phyloP scores from a whole-genome alignment of 257 asterid species.

The Capsicum baccatum region DNA sequence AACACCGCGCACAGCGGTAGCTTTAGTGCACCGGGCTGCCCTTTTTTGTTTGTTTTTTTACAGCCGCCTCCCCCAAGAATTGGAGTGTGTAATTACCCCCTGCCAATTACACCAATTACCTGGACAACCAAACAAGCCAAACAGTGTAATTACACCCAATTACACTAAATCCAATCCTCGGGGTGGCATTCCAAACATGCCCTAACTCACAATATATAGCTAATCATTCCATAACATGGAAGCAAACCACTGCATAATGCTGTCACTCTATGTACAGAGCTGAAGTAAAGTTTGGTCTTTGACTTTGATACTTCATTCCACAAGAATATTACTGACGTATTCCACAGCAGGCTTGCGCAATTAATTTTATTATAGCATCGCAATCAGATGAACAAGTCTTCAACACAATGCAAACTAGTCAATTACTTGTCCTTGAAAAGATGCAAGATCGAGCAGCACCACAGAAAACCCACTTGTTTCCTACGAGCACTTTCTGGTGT shows the following conservation, averaged over 20 bases:
- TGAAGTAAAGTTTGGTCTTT: constrained; percentile 4
- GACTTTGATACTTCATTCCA: constrained; percentile 20
- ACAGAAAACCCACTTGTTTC: background rate
- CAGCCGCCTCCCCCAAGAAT: no score
- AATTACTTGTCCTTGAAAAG: constrained; percentile 19
- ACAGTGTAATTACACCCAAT: no score
- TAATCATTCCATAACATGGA: background rate
- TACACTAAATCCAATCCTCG: no score
- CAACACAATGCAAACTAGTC: background rate
- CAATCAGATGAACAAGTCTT: background rate
- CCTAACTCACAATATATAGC: background rate
- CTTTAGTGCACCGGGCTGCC: no score
- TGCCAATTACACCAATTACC: no score
- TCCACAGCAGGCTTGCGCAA: constrained; percentile 3
- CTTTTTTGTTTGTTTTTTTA: no score
- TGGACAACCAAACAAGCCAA: no score
- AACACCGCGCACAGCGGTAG: no score
- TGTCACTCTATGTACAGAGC: background rate
- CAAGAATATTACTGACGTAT: constrained; percentile 22
- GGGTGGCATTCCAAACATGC: no score
- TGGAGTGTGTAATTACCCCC: no score
- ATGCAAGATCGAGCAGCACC: constrained; percentile 13
- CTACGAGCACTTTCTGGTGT: background rate
- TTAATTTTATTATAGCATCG: background rate
- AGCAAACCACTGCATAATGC: background rate